These are phyloP conservation scores for Microdochium trichocladiopsis DNA, from an alignment of 2,329 filamentous ascomycete species.

Conservation along the genomic window DNA sequence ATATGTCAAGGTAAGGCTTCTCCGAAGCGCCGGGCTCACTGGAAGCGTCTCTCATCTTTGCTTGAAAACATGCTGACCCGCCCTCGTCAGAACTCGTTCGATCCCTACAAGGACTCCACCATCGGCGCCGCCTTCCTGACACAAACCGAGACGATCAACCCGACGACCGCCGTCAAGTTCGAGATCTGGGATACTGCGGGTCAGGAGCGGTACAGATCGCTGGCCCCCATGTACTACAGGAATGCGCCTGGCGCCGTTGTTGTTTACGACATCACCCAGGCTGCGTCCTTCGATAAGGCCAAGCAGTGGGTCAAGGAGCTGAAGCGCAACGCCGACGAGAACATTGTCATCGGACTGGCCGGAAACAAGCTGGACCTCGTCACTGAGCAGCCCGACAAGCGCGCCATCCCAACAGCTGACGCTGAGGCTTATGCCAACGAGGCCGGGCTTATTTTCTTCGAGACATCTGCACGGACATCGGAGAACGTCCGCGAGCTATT, in stretches of 20 bases:
- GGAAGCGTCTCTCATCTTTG: conserved; percentile 1
- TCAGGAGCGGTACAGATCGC: conserved; percentile 97
- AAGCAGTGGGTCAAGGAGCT: conserved; percentile 99
- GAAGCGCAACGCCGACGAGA: conserved; percentile 97
- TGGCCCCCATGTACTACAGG: conserved; percentile 98
- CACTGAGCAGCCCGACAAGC: conserved; percentile 89
- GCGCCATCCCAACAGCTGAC: conserved; percentile 80
- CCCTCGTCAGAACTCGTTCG: conserved; percentile 81
- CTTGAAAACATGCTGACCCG: background rate
- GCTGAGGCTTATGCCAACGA: conserved; percentile 94
- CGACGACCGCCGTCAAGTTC: conserved; percentile 98
- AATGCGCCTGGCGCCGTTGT: conserved; percentile 99
- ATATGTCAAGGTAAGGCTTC: conserved; percentile 82
- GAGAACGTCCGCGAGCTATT: conserved; percentile 96
- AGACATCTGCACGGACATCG: conserved; percentile 95
- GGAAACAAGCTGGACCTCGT: conserved; percentile 98
- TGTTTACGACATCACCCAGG: conserved; percentile 98
- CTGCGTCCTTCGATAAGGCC: conserved; percentile 97
- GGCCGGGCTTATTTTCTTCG: conserved; percentile 92
- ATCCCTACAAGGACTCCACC: conserved; percentile 92
- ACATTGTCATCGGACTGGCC: conserved; percentile 96
- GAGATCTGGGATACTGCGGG: conserved; percentile 99
- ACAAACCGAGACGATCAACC: conserved; percentile 96
- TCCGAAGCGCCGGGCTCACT: conserved; percentile 6
- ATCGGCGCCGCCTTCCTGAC: conserved; percentile 98